Base-by-base conservation (phyloP, 2,329 filamentous ascomycete species). In the Xylariaceae sp. region DNA sequence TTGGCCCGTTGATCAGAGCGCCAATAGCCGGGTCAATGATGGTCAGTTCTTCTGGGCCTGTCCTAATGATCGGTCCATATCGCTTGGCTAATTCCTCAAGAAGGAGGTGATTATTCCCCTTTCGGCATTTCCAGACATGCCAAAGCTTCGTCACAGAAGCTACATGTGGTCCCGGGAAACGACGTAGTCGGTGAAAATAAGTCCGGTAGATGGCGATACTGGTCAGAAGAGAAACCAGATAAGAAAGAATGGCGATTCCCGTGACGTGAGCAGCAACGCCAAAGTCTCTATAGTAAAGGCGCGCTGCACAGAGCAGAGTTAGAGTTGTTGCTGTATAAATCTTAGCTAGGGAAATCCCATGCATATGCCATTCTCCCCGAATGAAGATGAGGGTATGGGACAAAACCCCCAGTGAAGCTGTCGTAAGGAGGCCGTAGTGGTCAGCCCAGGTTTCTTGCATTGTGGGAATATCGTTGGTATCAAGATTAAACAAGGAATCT, bases 131-230 rank as follows among this genome's bases (percentile, higher is more conserved):
- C 48, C 31, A 56, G 13, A 58, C 52, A 43, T 60, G 58, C 58
- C 55, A 60, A 7, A 62, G 31, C 47, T 62, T 62, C 1, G 58
- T 58, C n/a, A 51, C 22, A 14, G 47, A 47, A 34, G 58, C 58
- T 9, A 48, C 10, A 28, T 38, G 36, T 2, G 58, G 58, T 1
- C 58, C 58, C 1, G 60, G 56, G 42, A 62, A 62, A 45, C 48
- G 38, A 2, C 50, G 42, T 2, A 60, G 50, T 4, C 58, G 48
- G 42, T 62, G 60, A 41, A 62, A 60, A 19, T 36, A 62, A 28
- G 31, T 47, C 31, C 65, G 63, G 28, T 62, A 62, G n/a, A 60
- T 42, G 17, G 50, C 40, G 18, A 60, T 60, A 19, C 60, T 62
- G 12, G 16, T 53, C 36, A 57, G 52, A 4, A 61, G 16, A 2